Percentiles rank a stretch among this genome's conserved stretches.
These are phyloP conservation scores for Trichomonascaceae sp. DNA, from an alignment of 1,139 yeast species.

Conservation along the genomic window DNA sequence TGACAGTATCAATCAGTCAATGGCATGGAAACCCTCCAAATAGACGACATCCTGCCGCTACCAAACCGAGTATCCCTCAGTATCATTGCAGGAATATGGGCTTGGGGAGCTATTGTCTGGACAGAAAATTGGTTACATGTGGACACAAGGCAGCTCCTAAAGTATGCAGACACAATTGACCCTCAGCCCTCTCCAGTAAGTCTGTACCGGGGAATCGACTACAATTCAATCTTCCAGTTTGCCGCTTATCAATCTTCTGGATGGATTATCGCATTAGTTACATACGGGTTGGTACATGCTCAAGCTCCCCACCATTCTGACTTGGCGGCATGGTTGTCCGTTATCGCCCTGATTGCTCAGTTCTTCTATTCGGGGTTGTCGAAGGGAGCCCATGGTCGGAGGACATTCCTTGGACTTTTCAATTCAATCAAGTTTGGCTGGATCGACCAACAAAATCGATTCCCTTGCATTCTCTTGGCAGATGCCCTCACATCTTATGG, in stretches of 20 bases:
- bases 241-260: slow-evolving; percentile 13
- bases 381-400: slow-evolving; percentile 18
- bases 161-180: no score
- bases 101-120: slow-evolving; percentile 35
- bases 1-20: no score
- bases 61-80: slow-evolving; percentile 37
- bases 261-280: slow-evolving; percentile 15
- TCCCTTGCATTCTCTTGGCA: slow-evolving; percentile 67
- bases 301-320: slow-evolving; percentile 11
- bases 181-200: slow-evolving; percentile 1
- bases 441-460: slow-evolving; percentile 42
- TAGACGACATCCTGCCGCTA: slow-evolving; percentile 32
- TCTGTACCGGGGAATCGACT: slow-evolving; percentile 8
- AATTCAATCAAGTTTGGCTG: slow-evolving; percentile 43
- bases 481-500: slow-evolving; percentile 74
- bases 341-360: slow-evolving; percentile 17
- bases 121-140: slow-evolving; percentile 27
- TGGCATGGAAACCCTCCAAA: not conserved
- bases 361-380: slow-evolving; percentile 17
- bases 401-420: slow-evolving; percentile 29
- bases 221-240: slow-evolving; percentile 16
- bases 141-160: slow-evolving; percentile 30
- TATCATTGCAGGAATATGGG: slow-evolving; percentile 34
- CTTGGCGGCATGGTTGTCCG: slow-evolving; percentile 26
- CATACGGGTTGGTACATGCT: slow-evolving; percentile 5